Conservation (phyloP, 768 basidiomycete genomes). For the Coprinopsis strossmayeri region DNA sequence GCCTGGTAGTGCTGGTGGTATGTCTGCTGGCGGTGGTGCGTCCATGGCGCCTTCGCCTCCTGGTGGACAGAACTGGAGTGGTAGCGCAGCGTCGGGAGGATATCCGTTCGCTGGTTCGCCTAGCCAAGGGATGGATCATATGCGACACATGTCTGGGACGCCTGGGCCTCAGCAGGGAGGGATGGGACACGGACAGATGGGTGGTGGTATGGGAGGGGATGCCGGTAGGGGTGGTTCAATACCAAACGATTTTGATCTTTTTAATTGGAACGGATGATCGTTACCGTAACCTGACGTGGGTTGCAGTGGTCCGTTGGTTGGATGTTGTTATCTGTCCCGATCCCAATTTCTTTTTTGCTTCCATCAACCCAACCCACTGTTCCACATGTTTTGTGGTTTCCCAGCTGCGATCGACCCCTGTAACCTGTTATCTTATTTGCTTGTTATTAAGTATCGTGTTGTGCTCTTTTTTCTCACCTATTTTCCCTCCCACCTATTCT, state of each 20-base stretch:
- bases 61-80: conserved; percentile 25
- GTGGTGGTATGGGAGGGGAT: conserved; percentile 26
- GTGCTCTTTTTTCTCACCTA: conserved; percentile 13
- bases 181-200: conserved; percentile 30
- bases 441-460: conserved; percentile 18
- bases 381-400: neutral
- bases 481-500: conserved; percentile 10
- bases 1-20: conserved; percentile 28
- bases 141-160: conserved; percentile 47
- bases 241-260: conserved; percentile 47
- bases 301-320: neutral
- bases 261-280: conserved; percentile 47
- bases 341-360: neutral
- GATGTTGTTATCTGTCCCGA: neutral
- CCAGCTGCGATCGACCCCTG: conserved; percentile 1
- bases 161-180: conserved; percentile 37
- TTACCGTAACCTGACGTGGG: conserved; percentile 12
- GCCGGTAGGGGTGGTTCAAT: conserved; percentile 30
- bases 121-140: conserved; percentile 24
- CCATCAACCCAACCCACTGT: neutral
- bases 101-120: conserved; percentile 36
- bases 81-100: conserved; percentile 19
- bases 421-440: conserved; percentile 20
- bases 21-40: conserved; percentile 20
- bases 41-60: conserved; percentile 26